phyloP scores from a whole-genome alignment of 2,329 filamentous ascomycete genomes.

The Fusarium nelsonii region DNA sequence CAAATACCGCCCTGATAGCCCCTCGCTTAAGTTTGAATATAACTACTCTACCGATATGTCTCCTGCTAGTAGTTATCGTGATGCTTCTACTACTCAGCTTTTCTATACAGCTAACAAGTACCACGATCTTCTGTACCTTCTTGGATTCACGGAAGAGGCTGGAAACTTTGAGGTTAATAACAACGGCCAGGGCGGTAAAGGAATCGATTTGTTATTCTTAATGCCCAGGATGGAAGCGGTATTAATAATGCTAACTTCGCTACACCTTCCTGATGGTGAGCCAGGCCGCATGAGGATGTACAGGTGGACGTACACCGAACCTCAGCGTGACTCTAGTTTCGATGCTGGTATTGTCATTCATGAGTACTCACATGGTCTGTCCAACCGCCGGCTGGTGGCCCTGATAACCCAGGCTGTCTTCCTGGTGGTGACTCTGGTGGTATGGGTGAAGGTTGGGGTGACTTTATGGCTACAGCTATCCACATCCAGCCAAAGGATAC shows the following conservation, averaged over 20 bases:
- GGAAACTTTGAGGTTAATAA: conserved; percentile 72
- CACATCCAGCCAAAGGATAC: conserved; percentile 61
- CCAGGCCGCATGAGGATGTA: conserved; percentile 70
- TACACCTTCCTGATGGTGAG: conserved; percentile 63
- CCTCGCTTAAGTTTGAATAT: conserved; percentile 60
- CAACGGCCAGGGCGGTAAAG: conserved; percentile 64
- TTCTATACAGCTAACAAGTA: conserved; percentile 72
- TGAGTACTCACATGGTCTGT: conserved; percentile 65
- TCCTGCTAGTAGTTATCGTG: conserved; percentile 59
- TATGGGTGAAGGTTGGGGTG: conserved; percentile 71
- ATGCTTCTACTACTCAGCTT: conserved; percentile 69
- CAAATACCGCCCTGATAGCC: conserved; percentile 61
- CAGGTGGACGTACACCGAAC: conserved; percentile 61
- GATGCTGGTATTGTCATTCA: conserved; percentile 72
- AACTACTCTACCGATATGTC: conserved; percentile 54
- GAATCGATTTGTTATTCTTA: conserved; percentile 66
- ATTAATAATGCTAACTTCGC: conserved; percentile 70
- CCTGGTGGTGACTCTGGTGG: conserved; percentile 62
- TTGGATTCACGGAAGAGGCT: conserved; percentile 69
- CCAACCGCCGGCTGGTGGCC: conserved; percentile 68
- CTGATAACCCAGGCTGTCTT: conserved; percentile 64
- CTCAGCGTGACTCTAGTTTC: conserved; percentile 66
- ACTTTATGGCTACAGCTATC: conserved; percentile 67
- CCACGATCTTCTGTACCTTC: conserved; percentile 68
- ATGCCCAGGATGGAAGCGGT: conserved; percentile 67